Evolutionary conservation across 306 rosid genomes (phyloP).

Genomic region (Acacia crassicarpa): DNA sequence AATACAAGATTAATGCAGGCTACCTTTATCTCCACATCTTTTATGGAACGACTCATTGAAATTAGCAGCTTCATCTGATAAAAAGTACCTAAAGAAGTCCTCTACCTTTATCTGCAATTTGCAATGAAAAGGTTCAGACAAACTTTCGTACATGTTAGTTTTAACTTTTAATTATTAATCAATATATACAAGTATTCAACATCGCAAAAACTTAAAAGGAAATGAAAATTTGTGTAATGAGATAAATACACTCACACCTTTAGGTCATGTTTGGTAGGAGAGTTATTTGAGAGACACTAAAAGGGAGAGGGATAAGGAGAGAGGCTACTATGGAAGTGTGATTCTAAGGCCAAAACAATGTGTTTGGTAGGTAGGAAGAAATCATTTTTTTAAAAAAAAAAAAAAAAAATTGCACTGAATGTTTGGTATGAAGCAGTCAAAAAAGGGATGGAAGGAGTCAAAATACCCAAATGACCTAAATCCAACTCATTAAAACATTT

Average conservation of each 20-base stretch:
- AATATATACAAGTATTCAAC: not conserved
- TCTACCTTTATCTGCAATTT: conserved; percentile 83
- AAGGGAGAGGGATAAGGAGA: not conserved
- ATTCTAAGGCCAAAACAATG: not conserved
- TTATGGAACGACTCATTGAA: conserved; percentile 67
- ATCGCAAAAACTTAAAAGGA: not conserved
- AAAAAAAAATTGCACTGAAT: not conserved
- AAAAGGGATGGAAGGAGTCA: not conserved
- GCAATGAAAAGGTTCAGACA: conserved; percentile 29
- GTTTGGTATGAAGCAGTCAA: not conserved
- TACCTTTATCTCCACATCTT: conserved; percentile 93
- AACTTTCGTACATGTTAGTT: conserved; percentile 7
- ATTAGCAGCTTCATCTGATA: conserved; percentile 64
- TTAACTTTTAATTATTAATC: not conserved
- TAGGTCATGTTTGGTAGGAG: not conserved
- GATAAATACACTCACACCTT: not conserved
- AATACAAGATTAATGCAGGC: conserved; percentile 26
- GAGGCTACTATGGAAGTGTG: not conserved
- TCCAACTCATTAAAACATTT: not conserved
- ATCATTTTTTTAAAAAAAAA: not conserved
- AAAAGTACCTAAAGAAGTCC: conserved; percentile 76
- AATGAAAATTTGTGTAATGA: not conserved
- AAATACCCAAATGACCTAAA: not conserved
- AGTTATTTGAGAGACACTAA: not conserved
- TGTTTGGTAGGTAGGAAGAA: not conserved